Conservation (phyloP, 257 asterid genomes). For the Solanum etuberosum region DNA sequence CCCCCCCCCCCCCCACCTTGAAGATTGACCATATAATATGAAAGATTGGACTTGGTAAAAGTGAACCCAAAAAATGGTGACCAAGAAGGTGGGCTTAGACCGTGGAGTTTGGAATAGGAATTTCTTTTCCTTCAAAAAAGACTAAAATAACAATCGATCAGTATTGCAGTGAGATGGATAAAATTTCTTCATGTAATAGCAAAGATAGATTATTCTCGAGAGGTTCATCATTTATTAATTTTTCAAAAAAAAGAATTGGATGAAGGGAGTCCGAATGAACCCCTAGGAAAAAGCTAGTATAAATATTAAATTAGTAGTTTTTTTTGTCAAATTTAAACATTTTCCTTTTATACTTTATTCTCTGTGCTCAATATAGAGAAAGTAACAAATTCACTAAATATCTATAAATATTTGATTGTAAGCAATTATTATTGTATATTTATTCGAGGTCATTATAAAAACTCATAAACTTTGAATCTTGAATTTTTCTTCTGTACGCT, state of each 20-base stretch:
- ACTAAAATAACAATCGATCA: neutral
- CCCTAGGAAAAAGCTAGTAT: rapidly evolving
- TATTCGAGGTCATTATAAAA: neutral
- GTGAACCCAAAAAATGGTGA: neutral
- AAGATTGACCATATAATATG: neutral
- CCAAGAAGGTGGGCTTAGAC: neutral
- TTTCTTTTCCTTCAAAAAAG: neutral
- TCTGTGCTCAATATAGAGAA: neutral
- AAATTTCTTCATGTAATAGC: rapidly evolving
- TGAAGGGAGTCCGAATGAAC: neutral
- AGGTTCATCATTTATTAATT: neutral
- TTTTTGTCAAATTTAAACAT: no score
- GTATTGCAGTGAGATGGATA: neutral
- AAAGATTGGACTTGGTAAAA: neutral
- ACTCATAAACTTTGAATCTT: neutral
- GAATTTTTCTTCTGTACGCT: rapidly evolving
- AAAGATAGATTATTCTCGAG: neutral
- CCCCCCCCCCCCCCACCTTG: no score
- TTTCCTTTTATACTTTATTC: neutral
- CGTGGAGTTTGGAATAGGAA: neutral
- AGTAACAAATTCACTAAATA: neutral
- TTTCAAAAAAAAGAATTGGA: neutral
- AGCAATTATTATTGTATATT: neutral
- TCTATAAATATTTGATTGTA: neutral
- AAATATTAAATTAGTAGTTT: neutral